Conservation (phyloP, 108 stramenopile genomes). For the Seminavis robusta region DNA sequence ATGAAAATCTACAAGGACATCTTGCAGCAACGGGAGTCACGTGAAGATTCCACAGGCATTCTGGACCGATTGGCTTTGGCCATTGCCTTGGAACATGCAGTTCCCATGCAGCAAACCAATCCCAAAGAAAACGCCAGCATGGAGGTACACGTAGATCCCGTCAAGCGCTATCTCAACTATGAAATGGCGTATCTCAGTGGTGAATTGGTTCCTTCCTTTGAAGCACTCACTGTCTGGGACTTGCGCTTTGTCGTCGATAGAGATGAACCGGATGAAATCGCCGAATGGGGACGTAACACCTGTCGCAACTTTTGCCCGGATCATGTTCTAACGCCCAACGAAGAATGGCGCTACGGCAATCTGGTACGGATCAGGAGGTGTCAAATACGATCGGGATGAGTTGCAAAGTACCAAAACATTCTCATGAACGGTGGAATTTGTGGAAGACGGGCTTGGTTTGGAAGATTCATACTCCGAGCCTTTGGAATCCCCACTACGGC, state of each 20-base stretch:
- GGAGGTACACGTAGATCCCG: slow-evolving; percentile 14
- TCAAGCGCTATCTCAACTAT: slow-evolving; percentile 18
- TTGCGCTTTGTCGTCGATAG: slow-evolving; percentile 7
- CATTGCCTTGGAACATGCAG: slow-evolving; percentile 16
- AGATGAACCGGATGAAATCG: slow-evolving; percentile 14
- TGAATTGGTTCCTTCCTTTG: slow-evolving; percentile 19
- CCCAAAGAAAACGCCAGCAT: neutral
- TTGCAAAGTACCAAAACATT: slow-evolving; percentile 17
- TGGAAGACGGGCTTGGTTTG: slow-evolving; percentile 22
- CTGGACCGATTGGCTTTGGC: slow-evolving; percentile 15
- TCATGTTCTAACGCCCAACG: slow-evolving; percentile 1
- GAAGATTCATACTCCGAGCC: slow-evolving; percentile 8
- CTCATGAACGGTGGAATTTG: slow-evolving; percentile 16
- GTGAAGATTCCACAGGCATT: neutral
- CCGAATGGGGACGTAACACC: slow-evolving; percentile 12
- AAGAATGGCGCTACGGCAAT: slow-evolving; percentile 3
- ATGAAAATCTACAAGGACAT: slow-evolving; percentile 19
- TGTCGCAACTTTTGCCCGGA: slow-evolving; percentile 13
- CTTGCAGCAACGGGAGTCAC: neutral
- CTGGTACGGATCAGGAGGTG: slow-evolving; percentile 6
- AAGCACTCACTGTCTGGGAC: slow-evolving; percentile 5
- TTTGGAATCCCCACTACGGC: slow-evolving; percentile 23
- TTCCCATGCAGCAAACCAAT: slow-evolving; percentile 5
- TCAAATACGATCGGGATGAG: slow-evolving; percentile 4
- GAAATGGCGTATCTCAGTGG: slow-evolving; percentile 17